Percentiles rank a stretch among this genome's conserved stretches.
Conservation (phyloP, 2,329 filamentous ascomycete species). For the Peltaster fructicola region DNA sequence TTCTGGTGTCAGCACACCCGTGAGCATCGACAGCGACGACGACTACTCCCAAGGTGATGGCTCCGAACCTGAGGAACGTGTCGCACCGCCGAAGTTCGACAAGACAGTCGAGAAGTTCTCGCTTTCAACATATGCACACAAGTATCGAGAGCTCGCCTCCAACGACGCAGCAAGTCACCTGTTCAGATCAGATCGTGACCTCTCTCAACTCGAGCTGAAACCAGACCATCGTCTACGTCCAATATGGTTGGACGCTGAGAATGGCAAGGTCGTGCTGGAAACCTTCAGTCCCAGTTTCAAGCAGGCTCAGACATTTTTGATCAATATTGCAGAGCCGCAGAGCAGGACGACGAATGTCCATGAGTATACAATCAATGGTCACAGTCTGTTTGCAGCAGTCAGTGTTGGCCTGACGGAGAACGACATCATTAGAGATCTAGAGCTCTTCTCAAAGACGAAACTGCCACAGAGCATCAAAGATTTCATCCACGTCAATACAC, state of each 20-base stretch:
- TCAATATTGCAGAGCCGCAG: slow-evolving; percentile 84
- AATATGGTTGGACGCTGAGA: slow-evolving; percentile 80
- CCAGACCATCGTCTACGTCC: slow-evolving; percentile 78
- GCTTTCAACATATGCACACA: slow-evolving; percentile 31
- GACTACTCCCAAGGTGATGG: slow-evolving; percentile 33
- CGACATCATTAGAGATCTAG: slow-evolving; percentile 79
- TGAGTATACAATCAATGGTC: slow-evolving; percentile 80
- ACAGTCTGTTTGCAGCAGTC: slow-evolving; percentile 88
- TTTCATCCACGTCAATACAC: slow-evolving; percentile 69
- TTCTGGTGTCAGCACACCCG: slow-evolving; percentile 24
- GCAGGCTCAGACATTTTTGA: slow-evolving; percentile 83
- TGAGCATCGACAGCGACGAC: slow-evolving; percentile 35
- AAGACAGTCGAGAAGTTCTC: slow-evolving; percentile 37
- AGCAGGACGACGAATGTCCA: slow-evolving; percentile 82
- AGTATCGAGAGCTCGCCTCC: slow-evolving; percentile 19
- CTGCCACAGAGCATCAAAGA: slow-evolving; percentile 62
- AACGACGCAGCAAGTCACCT: slow-evolving; percentile 38
- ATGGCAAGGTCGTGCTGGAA: slow-evolving; percentile 78
- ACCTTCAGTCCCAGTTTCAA: slow-evolving; percentile 79
- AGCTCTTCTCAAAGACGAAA: slow-evolving; percentile 75
- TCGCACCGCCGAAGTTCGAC: slow-evolving; percentile 19
- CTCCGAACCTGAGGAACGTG: slow-evolving; percentile 6
- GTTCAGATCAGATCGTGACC: slow-evolving; percentile 49
- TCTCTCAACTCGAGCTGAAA: slow-evolving; percentile 67
- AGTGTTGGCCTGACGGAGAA: slow-evolving; percentile 79